Evolutionary conservation across 306 rosid genomes (phyloP), one percentile per base, ranked within the genome.

Genomic region (Vigna trinervia): DNA sequence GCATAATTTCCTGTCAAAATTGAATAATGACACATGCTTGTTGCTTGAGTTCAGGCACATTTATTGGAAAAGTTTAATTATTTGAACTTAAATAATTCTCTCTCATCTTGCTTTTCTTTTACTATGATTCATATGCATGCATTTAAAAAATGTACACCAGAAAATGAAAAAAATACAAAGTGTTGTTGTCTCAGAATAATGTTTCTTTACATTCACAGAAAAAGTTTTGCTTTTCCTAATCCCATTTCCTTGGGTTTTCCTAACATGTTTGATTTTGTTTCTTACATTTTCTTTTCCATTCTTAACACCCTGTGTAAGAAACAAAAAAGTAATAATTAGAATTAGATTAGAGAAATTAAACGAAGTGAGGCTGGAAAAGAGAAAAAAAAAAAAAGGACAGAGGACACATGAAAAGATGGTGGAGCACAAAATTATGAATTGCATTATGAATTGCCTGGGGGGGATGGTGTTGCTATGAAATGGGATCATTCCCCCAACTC

Each of bases 391-490:
- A 73, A 73, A 2, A 20, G 56, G 54, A 20, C 56, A 48, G 3
- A 62, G 14, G 2, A 61, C 69, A 15, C 1, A 8, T 9, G 20
- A 56, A 75, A 70, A 54, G 78, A 75, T 32, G 3, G 28, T 69
- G 81, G 22, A 12, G 68, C 5, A 34, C 68, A 26, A 34, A 61
- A 86, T 56, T 64, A 56, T 47, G 52, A 23, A 53, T 75, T 74
- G 71, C 85, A 57, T 46, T 32, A 86, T 56, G 77, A 45, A 60
- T 26, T 47, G 83, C 74, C 74, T 80, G 39, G 63, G 72, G 39
- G 63, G 72, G 45, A 39, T 60, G 73, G 73, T 60, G 73, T 48
- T 43, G 41, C 54, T 8, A 30, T 39, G 7, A 38, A 67, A 50
- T 76, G 64, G 54, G 65, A 64, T 41, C 46, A 13, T 7, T 5